Evolutionary conservation across 2,329 filamentous ascomycete species (phyloP).

Genomic region (Aspergillus tubingensis): DNA sequence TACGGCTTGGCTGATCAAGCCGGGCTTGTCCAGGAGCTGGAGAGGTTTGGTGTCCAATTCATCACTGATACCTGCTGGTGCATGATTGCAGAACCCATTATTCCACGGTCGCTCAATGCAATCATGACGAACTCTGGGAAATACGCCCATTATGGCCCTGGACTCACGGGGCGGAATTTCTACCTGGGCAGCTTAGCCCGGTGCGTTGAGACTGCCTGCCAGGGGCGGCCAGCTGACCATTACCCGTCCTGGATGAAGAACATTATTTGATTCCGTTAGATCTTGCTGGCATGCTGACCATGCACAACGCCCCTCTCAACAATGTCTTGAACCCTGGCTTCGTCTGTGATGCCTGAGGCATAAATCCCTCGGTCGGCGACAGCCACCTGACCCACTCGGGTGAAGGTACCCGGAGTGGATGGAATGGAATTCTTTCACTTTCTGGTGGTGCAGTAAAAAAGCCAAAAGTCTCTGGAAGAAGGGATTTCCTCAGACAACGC

Average conservation of each 20-base stretch:
- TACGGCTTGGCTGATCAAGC: constrained; percentile 27
- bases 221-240: not conserved
- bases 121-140: constrained; percentile 53
- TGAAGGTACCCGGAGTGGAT: too few species aligned
- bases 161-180: constrained; percentile 24
- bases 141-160: constrained; percentile 48
- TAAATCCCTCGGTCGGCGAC: too few species aligned
- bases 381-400: too few species aligned
- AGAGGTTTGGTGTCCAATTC: constrained; percentile 42
- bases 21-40: constrained; percentile 33
- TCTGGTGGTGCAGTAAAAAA: not conserved
- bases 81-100: constrained; percentile 47
- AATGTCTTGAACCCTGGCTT: too few species aligned
- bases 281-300: not conserved
- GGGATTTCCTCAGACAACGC: not conserved
- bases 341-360: too few species aligned
- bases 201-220: constrained; percentile 31
- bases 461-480: not conserved
- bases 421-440: too few species aligned
- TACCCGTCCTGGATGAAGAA: not conserved
- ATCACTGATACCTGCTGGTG: constrained; percentile 54
- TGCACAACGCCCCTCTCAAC: too few species aligned
- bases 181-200: constrained; percentile 29
- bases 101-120: constrained; percentile 27
- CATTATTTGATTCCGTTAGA: not conserved